Conservation (phyloP, 208 protist genomes). For the Porcisia deanei region DNA sequence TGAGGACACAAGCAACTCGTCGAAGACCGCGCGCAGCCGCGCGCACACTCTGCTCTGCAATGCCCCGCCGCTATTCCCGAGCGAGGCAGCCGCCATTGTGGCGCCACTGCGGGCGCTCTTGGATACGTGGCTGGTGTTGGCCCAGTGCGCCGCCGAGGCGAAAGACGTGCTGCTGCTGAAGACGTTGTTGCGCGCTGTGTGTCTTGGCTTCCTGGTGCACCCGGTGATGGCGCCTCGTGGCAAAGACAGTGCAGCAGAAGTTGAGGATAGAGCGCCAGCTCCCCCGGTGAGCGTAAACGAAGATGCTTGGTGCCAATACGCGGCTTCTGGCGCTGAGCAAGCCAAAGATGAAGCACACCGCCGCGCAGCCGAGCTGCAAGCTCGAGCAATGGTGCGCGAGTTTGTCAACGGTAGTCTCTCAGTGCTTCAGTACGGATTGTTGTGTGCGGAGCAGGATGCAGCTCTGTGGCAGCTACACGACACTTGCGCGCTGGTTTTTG, state of each 20-base stretch:
- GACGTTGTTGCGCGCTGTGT: constrained; percentile 46
- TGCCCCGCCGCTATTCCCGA: constrained; percentile 11
- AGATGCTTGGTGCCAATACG: constrained; percentile 28
- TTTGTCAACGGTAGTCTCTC: constrained; percentile 53
- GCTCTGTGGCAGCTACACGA: constrained; percentile 33
- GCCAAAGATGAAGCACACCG: not conserved
- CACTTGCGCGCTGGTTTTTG: constrained; percentile 10
- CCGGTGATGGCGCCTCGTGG: not conserved
- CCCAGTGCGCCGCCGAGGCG: constrained; percentile 51
- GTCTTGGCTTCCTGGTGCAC: constrained; percentile 35
- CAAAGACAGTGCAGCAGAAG: not conserved
- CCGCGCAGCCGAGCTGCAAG: constrained; percentile 7
- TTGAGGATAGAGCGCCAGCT: not conserved
- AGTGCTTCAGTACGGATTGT: constrained; percentile 42
- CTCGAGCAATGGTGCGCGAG: constrained; percentile 14
- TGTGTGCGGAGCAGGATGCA: constrained; percentile 24
- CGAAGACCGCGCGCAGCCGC: constrained; percentile 10
- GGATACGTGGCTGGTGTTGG: constrained; percentile 41
- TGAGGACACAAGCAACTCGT: not conserved
- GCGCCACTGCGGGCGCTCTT: constrained; percentile 40
- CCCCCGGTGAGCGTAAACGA: constrained; percentile 17
- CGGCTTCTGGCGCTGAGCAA: not conserved
- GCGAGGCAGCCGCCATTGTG: constrained; percentile 20
- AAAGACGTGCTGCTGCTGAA: constrained; percentile 56
- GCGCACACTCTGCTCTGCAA: constrained; percentile 6